Conservation (phyloP, 2,329 filamentous ascomycete species). For the Dryadomyces sulphureus region DNA sequence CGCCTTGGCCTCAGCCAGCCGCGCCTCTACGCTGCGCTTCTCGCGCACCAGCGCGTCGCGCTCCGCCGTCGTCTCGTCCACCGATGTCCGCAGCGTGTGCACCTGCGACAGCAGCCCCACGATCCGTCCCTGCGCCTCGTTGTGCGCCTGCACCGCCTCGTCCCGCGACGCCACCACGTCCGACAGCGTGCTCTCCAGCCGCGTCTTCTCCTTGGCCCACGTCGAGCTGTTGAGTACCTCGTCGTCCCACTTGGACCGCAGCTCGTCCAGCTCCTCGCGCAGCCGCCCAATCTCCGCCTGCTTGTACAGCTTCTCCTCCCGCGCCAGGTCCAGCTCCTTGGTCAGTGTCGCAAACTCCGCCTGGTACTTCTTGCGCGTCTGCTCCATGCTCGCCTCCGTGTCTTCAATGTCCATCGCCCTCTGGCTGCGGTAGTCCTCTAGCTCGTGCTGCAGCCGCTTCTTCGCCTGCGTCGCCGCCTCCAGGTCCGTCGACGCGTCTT, state of each 20-base stretch:
- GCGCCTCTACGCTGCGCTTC: slow-evolving; percentile 76
- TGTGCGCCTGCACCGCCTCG: slow-evolving; percentile 84
- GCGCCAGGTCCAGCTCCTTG: slow-evolving; percentile 83
- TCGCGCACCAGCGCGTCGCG: slow-evolving; percentile 74
- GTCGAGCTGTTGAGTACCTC: slow-evolving; percentile 95
- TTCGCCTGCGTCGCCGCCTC: slow-evolving; percentile 76
- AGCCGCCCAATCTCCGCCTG: slow-evolving; percentile 77
- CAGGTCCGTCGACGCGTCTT: slow-evolving; percentile 82
- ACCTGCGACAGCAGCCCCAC: slow-evolving; percentile 85
- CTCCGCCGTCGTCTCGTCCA: slow-evolving; percentile 77
- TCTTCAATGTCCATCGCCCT: slow-evolving; percentile 94
- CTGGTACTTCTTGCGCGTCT: slow-evolving; percentile 96
- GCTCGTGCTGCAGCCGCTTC: slow-evolving; percentile 88
- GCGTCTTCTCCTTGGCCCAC: slow-evolving; percentile 95
- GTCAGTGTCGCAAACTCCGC: slow-evolving; percentile 78
- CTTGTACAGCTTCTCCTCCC: slow-evolving; percentile 75
- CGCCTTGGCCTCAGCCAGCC: slow-evolving; percentile 74
- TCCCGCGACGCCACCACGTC: slow-evolving; percentile 85
- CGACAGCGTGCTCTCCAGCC: slow-evolving; percentile 76
- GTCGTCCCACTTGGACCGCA: slow-evolving; percentile 94
- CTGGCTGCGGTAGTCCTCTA: slow-evolving; percentile 93
- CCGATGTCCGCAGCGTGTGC: slow-evolving; percentile 62
- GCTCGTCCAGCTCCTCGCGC: slow-evolving; percentile 89
- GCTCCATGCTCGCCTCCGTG: slow-evolving; percentile 89
- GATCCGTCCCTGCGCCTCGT: slow-evolving; percentile 86